Base-by-base conservation (phyloP, 2,329 filamentous ascomycete species). In the Huntiella moniliformis region DNA sequence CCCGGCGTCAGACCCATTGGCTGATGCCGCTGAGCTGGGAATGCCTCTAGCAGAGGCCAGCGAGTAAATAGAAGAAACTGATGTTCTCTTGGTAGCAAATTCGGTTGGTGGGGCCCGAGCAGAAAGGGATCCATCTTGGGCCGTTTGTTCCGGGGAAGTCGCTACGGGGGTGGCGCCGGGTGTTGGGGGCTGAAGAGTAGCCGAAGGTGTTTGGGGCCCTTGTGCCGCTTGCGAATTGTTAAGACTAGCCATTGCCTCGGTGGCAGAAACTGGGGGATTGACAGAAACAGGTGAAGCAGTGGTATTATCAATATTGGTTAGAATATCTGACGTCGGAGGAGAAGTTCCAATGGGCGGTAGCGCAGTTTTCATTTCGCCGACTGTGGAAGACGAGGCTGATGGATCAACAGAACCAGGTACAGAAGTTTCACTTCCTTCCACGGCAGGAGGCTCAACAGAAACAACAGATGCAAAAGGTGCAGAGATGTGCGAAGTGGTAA, bases 21-120 rank as follows among this genome's bases (percentile, higher is more conserved):
- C 63, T 44, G 73, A 75, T 13, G 64, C 63, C 31, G 68, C 64
- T 13, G 70, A 68, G 51, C 69, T 71, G 47, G 64, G 58, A 22
- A 67, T 63, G 31, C 67, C 69, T 39, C 70, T 70, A 45, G 67
- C 72, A 4, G 78, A 81, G 38, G 73, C 72, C 17, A 81, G 62
- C 31, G 80, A 84, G 56, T 81, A 80, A 43, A 83, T 63, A 1
- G 82, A 87, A 5, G 79, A 82, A 50, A 79, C 71, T 17, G 81
- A 86, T 57, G 81, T 67, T 43, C 82, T 74, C 55, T 82, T 80
- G 38, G 66, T 66, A 35, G 78, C 65, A 16, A 59, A 55, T 15
- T 72, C 68, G 12, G 69, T 69, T 49, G 66, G 59, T 10, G 71
- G 71, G 15, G 65, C 63, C 44, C 63, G 63, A 36, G 63, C 55